A percentile compares a stretch with the other conserved stretches of the same genome.
phyloP scores from a whole-genome alignment of 2,329 filamentous ascomycete genomes.

The Fusarium anguioides region DNA sequence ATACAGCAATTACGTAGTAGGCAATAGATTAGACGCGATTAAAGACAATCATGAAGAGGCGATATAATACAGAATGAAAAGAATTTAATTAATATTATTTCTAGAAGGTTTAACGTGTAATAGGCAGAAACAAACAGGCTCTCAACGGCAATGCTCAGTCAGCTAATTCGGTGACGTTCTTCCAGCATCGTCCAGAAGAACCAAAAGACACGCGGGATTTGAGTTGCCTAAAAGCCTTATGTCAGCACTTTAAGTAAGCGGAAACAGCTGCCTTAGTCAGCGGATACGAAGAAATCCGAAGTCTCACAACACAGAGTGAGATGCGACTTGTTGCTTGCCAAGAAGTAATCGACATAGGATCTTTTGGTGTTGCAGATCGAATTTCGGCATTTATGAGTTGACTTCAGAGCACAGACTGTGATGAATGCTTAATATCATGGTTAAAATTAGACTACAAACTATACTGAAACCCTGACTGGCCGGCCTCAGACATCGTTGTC shows the following conservation, averaged over 20 bases:
- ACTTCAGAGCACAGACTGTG: slow-evolving; percentile 9
- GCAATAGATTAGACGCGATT: slow-evolving; percentile 1
- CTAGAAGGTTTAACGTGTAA: not conserved
- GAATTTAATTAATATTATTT: not conserved
- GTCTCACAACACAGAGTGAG: not conserved
- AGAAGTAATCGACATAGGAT: not conserved
- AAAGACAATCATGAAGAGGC: not conserved
- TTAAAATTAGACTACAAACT: slow-evolving; percentile 33
- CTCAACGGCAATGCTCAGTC: slow-evolving; percentile 42
- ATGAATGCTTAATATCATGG: slow-evolving; percentile 14
- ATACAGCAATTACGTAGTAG: slow-evolving; percentile 13
- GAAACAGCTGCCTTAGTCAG: slow-evolving; percentile 9
- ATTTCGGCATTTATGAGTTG: not conserved
- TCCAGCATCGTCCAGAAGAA: slow-evolving; percentile 36
- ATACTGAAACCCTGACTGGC: slow-evolving; percentile 6
- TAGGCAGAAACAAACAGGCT: not conserved
- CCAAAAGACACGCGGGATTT: slow-evolving; percentile 11
- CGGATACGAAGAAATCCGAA: not conserved
- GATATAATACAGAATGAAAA: not conserved
- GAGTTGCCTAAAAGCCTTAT: slow-evolving; percentile 10
- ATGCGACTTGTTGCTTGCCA: not conserved
- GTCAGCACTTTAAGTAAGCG: slow-evolving; percentile 7
- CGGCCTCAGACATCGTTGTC: not conserved
- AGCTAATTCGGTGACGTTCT: slow-evolving; percentile 46
- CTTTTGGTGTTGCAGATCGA: not conserved